Conservation (phyloP, 2,329 filamentous ascomycete species). For the Cordyceps javanica region DNA sequence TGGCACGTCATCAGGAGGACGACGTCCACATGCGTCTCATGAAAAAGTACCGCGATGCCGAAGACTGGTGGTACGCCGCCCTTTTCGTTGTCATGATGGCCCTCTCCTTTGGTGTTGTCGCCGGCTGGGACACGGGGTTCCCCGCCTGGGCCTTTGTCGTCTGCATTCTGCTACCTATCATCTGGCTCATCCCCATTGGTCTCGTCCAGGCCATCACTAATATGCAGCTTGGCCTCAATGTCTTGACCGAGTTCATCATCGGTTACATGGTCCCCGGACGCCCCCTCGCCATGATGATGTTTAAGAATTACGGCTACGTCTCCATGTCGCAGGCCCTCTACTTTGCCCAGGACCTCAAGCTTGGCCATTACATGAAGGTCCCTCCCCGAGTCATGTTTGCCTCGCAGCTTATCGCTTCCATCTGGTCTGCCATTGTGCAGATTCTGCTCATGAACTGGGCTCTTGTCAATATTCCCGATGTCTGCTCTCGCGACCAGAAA, state of each 20-base stretch:
- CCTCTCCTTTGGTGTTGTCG: slow-evolving; percentile 48
- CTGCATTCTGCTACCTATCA: slow-evolving; percentile 49
- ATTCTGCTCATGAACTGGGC: slow-evolving; percentile 62
- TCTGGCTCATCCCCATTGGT: slow-evolving; percentile 56
- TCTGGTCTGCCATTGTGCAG: slow-evolving; percentile 58
- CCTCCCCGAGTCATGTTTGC: slow-evolving; percentile 57
- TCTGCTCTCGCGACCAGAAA: slow-evolving; percentile 51
- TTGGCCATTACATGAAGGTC: slow-evolving; percentile 63
- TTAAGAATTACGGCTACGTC: slow-evolving; percentile 68
- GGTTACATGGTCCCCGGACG: slow-evolving; percentile 68
- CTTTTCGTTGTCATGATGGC: slow-evolving; percentile 48
- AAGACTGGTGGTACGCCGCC: slow-evolving; percentile 52
- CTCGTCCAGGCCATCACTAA: slow-evolving; percentile 57
- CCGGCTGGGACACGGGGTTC: slow-evolving; percentile 50
- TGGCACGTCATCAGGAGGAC: slow-evolving; percentile 50
- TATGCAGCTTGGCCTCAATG: slow-evolving; percentile 60
- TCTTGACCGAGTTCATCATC: slow-evolving; percentile 66
- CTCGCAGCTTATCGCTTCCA: slow-evolving; percentile 51
- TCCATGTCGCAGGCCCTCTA: slow-evolving; percentile 60
- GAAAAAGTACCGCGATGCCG: slow-evolving; percentile 54
- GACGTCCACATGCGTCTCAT: slow-evolving; percentile 55
- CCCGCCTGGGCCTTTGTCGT: slow-evolving; percentile 53
- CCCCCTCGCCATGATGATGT: slow-evolving; percentile 70
- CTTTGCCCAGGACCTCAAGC: slow-evolving; percentile 60
- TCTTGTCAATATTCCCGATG: slow-evolving; percentile 51